Evolutionary conservation across 2,329 filamentous ascomycete species (phyloP).

Genomic region (Aspergillus cejpii): DNA sequence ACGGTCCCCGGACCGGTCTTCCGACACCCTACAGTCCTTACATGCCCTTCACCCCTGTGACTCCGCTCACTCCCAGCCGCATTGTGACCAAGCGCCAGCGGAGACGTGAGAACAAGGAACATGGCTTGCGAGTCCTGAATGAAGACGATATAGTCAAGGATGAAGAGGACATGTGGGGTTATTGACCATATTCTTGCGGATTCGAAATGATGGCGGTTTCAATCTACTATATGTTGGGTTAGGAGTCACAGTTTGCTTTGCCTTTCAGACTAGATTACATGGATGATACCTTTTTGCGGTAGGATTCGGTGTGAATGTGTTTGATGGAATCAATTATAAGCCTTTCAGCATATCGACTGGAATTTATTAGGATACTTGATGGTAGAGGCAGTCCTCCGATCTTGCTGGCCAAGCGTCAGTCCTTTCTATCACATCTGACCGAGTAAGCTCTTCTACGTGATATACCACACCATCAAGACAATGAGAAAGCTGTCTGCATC

Average conservation of each 20-base stretch:
- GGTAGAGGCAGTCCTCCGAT: too few species aligned
- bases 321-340: too few species aligned
- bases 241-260: not conserved
- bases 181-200: too few species aligned
- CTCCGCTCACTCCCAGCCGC: constrained; percentile 44
- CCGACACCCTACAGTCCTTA: constrained; percentile 48
- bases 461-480: too few species aligned
- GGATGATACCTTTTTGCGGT: not conserved
- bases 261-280: not conserved
- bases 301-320: not conserved
- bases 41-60: constrained; percentile 47
- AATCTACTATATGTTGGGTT: not conserved
- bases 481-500: too few species aligned
- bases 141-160: constrained; percentile 44
- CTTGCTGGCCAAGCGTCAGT: too few species aligned
- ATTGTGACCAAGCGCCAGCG: constrained; percentile 42
- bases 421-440: too few species aligned
- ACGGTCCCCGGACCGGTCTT: constrained; percentile 43
- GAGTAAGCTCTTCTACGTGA: too few species aligned
- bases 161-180: constrained; percentile 44
- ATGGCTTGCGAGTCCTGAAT: constrained; percentile 40
- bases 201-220: not conserved
- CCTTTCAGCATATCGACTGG: too few species aligned
- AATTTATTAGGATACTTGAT: too few species aligned
- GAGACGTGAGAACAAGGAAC: constrained; percentile 38